Percentiles rank a stretch among this genome's conserved stretches.
These are phyloP conservation scores for Pythium coloratum DNA, from an alignment of 352 stramenopile genomes.

Conservation along the genomic window DNA sequence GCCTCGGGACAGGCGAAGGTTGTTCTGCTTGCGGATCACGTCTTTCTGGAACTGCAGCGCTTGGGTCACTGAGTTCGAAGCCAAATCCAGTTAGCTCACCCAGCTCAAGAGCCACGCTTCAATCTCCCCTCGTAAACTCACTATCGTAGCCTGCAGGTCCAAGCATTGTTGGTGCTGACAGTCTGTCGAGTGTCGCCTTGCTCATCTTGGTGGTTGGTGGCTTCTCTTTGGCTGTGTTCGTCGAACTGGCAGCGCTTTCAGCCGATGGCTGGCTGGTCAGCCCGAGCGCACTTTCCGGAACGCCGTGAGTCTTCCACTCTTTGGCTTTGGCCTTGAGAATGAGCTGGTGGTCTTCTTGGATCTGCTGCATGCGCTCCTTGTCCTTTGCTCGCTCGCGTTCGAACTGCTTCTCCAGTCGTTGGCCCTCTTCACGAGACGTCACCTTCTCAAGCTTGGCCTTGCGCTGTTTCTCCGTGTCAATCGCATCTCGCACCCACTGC, in stretches of 20 bases:
- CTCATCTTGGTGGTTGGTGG: conserved; percentile 25
- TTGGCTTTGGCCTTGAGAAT: conserved; percentile 50
- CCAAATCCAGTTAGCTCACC: not conserved
- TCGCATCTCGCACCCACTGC: conserved; percentile 47
- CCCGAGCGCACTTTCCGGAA: conserved; percentile 16
- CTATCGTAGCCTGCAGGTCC: not conserved
- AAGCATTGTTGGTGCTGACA: conserved; percentile 24
- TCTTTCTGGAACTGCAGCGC: conserved; percentile 53
- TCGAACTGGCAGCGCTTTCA: not conserved
- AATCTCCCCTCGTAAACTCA: not conserved
- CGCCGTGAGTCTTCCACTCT: conserved; percentile 49
- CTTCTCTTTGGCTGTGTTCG: conserved; percentile 27
- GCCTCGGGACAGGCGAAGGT: conserved; percentile 31
- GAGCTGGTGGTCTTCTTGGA: conserved; percentile 58
- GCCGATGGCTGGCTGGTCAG: not conserved
- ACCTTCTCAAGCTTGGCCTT: conserved; percentile 42
- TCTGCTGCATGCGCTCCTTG: conserved; percentile 52
- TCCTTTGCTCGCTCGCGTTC: conserved; percentile 44
- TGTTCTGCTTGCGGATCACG: conserved; percentile 48
- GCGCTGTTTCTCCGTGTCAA: conserved; percentile 54
- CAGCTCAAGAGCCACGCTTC: not conserved
- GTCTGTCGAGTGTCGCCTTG: conserved; percentile 45
- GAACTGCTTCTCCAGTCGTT: conserved; percentile 58
- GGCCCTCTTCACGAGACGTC: conserved; percentile 40
- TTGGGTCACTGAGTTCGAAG: conserved; percentile 25